A percentile compares a stretch with the other conserved stretches of the same genome.
Conservation (phyloP, 768 basidiomycete species). For the Favolaschia claudopus region DNA sequence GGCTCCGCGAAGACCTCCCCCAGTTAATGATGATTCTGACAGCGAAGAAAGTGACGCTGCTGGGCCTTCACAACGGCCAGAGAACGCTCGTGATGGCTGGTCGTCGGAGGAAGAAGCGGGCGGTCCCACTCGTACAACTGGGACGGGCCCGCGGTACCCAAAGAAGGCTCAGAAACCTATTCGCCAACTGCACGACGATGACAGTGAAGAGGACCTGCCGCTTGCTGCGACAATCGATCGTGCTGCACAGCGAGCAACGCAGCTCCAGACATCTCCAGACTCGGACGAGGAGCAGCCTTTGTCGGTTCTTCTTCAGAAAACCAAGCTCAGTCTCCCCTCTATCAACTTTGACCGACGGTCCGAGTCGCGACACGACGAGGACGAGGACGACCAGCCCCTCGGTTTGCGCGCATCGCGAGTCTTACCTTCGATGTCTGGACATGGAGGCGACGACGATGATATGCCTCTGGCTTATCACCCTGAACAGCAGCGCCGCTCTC, state of each 20-base stretch:
- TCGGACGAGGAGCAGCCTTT: constrained; percentile 81
- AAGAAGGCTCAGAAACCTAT: constrained; percentile 34
- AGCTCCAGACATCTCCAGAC: constrained; percentile 41
- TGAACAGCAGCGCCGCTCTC: constrained; percentile 81
- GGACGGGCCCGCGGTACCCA: constrained; percentile 62
- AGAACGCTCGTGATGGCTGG: constrained; percentile 46
- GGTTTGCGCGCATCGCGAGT: constrained; percentile 70
- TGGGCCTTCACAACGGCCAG: constrained; percentile 21
- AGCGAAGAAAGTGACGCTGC: constrained; percentile 57
- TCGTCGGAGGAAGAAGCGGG: constrained; percentile 73
- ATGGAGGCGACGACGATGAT: constrained; percentile 68
- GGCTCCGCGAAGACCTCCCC: constrained; percentile 46
- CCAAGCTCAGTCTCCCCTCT: constrained; percentile 51
- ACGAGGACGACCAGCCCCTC: constrained; percentile 77
- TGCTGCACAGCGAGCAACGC: constrained; percentile 54
- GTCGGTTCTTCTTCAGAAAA: constrained; percentile 61
- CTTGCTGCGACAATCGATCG: constrained; percentile 69
- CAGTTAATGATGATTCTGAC: constrained; percentile 59
- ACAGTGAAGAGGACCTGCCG: constrained; percentile 85
- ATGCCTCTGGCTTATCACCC: constrained; percentile 76
- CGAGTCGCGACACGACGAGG: constrained; percentile 48
- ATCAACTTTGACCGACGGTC: constrained; percentile 48
- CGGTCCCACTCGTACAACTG: constrained; percentile 63
- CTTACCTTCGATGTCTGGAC: constrained; percentile 32
- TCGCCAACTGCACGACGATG: constrained; percentile 44